Evolutionary conservation across 331 rosid species (phyloP).

Genomic region (Ulmus americana): DNA sequence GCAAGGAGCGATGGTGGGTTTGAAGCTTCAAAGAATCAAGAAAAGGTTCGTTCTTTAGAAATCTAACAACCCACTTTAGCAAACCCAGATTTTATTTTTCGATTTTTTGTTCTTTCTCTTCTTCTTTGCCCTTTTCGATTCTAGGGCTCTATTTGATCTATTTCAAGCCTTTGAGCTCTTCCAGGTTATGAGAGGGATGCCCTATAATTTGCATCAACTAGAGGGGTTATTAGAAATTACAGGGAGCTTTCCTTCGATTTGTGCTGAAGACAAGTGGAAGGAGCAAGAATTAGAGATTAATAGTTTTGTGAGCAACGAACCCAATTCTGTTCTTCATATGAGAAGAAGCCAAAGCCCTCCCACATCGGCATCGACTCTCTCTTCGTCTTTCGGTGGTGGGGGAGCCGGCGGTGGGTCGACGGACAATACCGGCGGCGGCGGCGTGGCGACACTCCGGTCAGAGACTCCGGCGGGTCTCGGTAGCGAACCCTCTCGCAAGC

Average conservation of each 20-base stretch:
- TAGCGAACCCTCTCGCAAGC: constrained; percentile 2
- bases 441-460: constrained; percentile 17
- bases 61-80: constrained; percentile 15
- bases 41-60: background rate
- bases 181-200: background rate
- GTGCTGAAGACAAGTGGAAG: constrained; percentile 7
- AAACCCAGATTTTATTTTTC: constrained; percentile 2
- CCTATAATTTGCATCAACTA: constrained; percentile 32
- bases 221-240: constrained; percentile 28
- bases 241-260: constrained; percentile 25
- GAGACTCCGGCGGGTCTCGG: constrained; percentile 12
- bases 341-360: constrained; percentile 51
- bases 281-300: constrained; percentile 12
- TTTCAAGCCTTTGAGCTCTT: background rate
- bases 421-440: constrained; percentile 9
- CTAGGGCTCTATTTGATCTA: constrained; percentile 5
- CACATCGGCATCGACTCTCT: constrained; percentile 40
- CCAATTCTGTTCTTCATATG: constrained; percentile 40
- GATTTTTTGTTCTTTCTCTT: background rate
- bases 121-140: background rate
- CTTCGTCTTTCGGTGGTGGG: constrained; percentile 32
- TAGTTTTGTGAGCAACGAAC: constrained; percentile 26
- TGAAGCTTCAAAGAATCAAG: constrained; percentile 11
- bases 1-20: constrained; percentile 32
- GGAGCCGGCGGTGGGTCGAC: constrained; percentile 16